Base-by-base conservation (phyloP, 257 asterid species). In the Capsicum baccatum region DNA sequence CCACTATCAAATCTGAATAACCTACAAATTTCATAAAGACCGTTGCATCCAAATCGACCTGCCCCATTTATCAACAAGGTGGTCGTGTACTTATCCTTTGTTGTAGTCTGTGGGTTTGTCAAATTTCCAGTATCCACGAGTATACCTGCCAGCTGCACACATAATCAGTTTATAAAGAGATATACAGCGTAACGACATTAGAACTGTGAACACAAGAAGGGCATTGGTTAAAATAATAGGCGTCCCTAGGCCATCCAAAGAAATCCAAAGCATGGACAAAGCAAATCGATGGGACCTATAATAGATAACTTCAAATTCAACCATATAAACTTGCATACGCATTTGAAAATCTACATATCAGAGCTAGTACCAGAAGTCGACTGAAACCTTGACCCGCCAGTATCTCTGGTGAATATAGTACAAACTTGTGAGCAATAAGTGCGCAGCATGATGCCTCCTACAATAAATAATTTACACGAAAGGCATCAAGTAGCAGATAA, bases 371-470 rank as follows among this genome's bases (percentile, higher is more conserved):
- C 95, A 95, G 86, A 88, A 95, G 93, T 86, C 97, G 91, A 86
- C 97, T 89, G 83, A 95, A 92, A 85, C 97, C 94, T 89, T 90
- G 90, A 83, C 93, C 95, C 10, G 91, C 91, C 90, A 95, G 89
- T 91, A 91, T 90, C 90, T 89, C 93, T 47, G 97, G 97, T 66
- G 96, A 89, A 76, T 85, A 63, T 71, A 47, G 86, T 33, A 89
- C 89, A 89, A 93, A 89, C 47, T 86, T 93, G 84, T 93, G 96
- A 39, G 98, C 95, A 83, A 92, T 87, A 64, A 91, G 85, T 78
- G 97, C 89, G 83, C 98, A 93, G 87, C 94, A 91, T 21, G 98
- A 93, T 67, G 88, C 90, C 70, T 94, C 98, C 97, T 95, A 92
- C 85, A 88, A 70, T 19, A 81, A 80, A 79, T 44, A 76, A 8